Evolutionary conservation across 2,329 filamentous ascomycete species (phyloP).

Genomic region (Metarhizium guizhouense): DNA sequence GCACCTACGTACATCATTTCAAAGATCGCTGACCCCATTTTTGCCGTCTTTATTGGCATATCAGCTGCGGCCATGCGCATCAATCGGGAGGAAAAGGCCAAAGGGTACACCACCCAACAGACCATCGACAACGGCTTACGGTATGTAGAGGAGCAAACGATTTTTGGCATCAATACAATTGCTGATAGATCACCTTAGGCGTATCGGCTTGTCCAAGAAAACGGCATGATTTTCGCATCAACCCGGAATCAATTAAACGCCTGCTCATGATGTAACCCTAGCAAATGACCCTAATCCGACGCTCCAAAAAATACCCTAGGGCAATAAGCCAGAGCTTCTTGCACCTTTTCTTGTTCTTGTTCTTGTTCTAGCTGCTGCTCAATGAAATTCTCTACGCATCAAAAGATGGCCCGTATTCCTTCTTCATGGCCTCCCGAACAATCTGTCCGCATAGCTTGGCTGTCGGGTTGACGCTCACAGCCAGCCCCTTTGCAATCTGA

Average conservation of each 20-base stretch:
- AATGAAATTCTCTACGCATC: constrained; percentile 16
- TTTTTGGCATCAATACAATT: not conserved
- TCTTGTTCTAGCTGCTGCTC: not conserved
- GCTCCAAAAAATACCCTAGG: constrained; percentile 1
- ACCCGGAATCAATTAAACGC: not conserved
- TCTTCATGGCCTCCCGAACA: constrained; percentile 60
- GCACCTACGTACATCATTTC: constrained; percentile 51
- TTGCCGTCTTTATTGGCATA: constrained; percentile 47
- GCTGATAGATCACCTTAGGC: constrained; percentile 13
- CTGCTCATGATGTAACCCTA: not conserved
- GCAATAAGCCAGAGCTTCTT: not conserved
- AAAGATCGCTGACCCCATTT: constrained; percentile 48
- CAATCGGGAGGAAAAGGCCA: constrained; percentile 51
- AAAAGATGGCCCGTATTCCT: constrained; percentile 51
- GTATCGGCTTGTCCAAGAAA: constrained; percentile 19
- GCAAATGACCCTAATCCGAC: not conserved
- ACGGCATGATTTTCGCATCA: constrained; percentile 4
- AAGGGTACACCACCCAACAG: constrained; percentile 42
- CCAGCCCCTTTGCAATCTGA: constrained; percentile 54
- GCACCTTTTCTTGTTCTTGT: not conserved
- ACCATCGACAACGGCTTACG: constrained; percentile 38
- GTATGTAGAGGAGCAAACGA: constrained; percentile 16
- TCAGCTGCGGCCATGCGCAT: constrained; percentile 47
- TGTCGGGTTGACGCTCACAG: constrained; percentile 57
- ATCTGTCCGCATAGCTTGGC: constrained; percentile 63